These are phyloP conservation scores for Trametes punicea DNA, from an alignment of 768 basidiomycete genomes.

Conservation along the genomic window DNA sequence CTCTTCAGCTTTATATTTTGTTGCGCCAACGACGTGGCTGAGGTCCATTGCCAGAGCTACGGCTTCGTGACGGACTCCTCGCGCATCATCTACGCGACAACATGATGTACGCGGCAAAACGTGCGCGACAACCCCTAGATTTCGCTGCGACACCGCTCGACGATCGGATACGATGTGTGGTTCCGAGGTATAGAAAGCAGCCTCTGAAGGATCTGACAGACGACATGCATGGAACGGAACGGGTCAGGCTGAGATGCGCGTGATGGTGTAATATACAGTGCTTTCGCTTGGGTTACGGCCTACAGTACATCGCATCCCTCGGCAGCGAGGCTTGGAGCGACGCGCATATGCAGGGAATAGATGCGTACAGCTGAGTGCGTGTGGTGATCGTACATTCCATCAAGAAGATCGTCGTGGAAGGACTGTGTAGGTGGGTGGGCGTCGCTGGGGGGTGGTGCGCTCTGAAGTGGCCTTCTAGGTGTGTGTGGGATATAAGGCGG, in stretches of 20 bases:
- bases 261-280: slow-evolving; percentile 15
- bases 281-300: not conserved
- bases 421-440: not conserved
- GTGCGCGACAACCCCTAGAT: no score
- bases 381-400: not conserved
- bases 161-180: no score
- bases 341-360: not conserved
- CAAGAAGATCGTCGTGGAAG: not conserved
- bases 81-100: slow-evolving; percentile 26
- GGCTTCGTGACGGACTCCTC: slow-evolving; percentile 46
- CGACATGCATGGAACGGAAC: not conserved
- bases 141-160: not conserved
- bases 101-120: not conserved
- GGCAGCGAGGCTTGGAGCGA: not conserved
- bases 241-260: no score
- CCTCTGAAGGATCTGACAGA: not conserved
- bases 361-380: not conserved
- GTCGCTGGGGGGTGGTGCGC: no score
- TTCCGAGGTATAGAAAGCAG: not conserved
- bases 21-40: not conserved
- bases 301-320: no score
- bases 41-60: slow-evolving; percentile 37
- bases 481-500: not conserved
- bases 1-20: not conserved
- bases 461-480: not conserved